Conservation (phyloP, 495 filamentous ascomycete genomes). For the Aspergillus panamensis region DNA sequence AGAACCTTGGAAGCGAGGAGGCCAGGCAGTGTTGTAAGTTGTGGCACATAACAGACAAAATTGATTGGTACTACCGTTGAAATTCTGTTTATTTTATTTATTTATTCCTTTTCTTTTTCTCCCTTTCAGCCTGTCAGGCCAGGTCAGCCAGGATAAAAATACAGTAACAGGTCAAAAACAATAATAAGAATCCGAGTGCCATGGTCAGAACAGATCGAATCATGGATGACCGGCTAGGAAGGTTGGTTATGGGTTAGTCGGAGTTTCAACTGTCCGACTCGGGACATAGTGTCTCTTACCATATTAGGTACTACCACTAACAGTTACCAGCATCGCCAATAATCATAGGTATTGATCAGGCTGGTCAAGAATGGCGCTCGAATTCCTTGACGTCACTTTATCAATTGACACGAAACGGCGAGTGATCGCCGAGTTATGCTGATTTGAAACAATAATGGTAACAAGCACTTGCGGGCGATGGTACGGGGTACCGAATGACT, state of each 20-base stretch:
- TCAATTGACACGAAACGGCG: conserved; percentile 6
- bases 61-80: conserved; percentile 11
- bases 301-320: too few species aligned
- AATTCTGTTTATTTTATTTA: conserved; percentile 12
- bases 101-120: neutral
- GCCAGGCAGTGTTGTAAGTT: neutral
- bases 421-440: conserved; percentile 1
- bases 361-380: neutral
- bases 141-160: neutral
- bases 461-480: too few species aligned
- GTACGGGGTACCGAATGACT: neutral
- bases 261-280: neutral
- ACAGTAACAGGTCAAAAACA: neutral
- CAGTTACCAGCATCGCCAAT: neutral
- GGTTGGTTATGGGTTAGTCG: neutral
- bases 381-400: conserved; percentile 14
- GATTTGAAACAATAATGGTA: conserved; percentile 5
- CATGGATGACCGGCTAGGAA: too few species aligned
- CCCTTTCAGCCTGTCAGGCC: too few species aligned
- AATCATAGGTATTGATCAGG: neutral
- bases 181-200: neutral
- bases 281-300: neutral
- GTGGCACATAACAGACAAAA: neutral
- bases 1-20: neutral
- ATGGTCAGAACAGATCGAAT: neutral